Evolutionary conservation across 805 yeast species (phyloP).

Genomic region (Yarrowia porcina): DNA sequence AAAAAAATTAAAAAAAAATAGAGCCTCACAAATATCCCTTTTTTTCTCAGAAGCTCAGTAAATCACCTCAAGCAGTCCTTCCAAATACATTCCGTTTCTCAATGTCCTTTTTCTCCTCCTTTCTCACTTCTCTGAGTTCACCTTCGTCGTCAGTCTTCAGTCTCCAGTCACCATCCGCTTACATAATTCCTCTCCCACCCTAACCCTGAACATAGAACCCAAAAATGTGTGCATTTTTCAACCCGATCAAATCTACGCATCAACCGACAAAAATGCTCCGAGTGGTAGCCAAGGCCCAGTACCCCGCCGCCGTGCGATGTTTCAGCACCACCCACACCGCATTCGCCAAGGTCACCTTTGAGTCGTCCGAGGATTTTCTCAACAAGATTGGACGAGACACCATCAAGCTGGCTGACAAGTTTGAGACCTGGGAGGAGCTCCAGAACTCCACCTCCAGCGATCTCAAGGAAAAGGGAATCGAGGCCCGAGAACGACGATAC

Average conservation of each 20-base stretch:
- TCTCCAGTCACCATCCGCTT: too few relatives aligned
- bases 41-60: too few relatives aligned
- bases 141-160: too few relatives aligned
- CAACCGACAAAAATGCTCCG: constrained; percentile 20
- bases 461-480: constrained; percentile 76
- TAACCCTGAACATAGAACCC: neutral
- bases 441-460: constrained; percentile 52
- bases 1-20: too few relatives aligned
- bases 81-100: too few relatives aligned
- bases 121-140: too few relatives aligned
- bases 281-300: constrained; percentile 14
- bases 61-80: too few relatives aligned
- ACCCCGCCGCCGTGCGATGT: constrained; percentile 17
- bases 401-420: constrained; percentile 60
- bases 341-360: neutral
- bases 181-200: neutral
- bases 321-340: constrained; percentile 18
- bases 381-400: constrained; percentile 74
- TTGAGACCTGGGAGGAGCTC: constrained; percentile 71
- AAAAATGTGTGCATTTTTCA: neutral
- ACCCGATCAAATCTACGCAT: neutral
- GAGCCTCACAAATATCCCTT: too few relatives aligned
- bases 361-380: constrained; percentile 46
- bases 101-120: too few relatives aligned
- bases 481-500: constrained; percentile 60